Conservation (phyloP, 2,329 filamentous ascomycete genomes). For the Hirsutella minnesotensis region DNA sequence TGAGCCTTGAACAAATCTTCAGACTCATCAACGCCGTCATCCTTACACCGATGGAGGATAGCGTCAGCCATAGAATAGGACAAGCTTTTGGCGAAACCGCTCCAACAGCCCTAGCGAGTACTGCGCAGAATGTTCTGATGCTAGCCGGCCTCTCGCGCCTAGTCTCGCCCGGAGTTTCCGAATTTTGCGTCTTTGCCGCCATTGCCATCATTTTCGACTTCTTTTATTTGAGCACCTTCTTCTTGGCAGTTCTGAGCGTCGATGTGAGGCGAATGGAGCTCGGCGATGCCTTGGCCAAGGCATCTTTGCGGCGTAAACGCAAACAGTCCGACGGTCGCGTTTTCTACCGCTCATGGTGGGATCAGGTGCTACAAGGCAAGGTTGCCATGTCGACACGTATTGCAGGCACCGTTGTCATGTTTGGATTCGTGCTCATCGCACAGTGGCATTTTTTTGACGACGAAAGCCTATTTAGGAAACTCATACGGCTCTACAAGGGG, state of each 20-base stretch:
- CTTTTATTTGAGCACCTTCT: conserved; percentile 69
- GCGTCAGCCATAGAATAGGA: conserved; percentile 56
- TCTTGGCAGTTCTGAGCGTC: conserved; percentile 66
- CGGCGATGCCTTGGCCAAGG: conserved; percentile 55
- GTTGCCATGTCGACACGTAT: conserved; percentile 60
- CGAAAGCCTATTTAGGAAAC: conserved; percentile 27
- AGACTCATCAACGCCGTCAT: conserved; percentile 69
- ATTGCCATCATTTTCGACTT: conserved; percentile 68
- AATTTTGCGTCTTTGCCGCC: conserved; percentile 65
- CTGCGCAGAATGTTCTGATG: conserved; percentile 56
- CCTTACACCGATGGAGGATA: conserved; percentile 55
- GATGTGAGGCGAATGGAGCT: conserved; percentile 68
- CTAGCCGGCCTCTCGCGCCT: conserved; percentile 53
- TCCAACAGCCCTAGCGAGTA: conserved; percentile 55
- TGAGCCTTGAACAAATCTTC: conserved; percentile 71
- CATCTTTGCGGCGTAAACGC: conserved; percentile 29
- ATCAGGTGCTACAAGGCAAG: conserved; percentile 51
- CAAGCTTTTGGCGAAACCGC: conserved; percentile 64
- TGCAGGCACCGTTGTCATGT: conserved; percentile 60
- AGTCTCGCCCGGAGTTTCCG: conserved; percentile 58
- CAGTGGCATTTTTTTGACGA: conserved; percentile 70
- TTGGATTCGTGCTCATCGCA: conserved; percentile 59
- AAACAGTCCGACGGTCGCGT: conserved; percentile 11
- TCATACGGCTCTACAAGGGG: conserved; percentile 13
- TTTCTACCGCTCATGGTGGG: conserved; percentile 34